Evolutionary conservation across 2,329 filamentous ascomycete genomes (phyloP), one percentile per base, ranked within the genome.

Genomic region (Claviceps sp.): DNA sequence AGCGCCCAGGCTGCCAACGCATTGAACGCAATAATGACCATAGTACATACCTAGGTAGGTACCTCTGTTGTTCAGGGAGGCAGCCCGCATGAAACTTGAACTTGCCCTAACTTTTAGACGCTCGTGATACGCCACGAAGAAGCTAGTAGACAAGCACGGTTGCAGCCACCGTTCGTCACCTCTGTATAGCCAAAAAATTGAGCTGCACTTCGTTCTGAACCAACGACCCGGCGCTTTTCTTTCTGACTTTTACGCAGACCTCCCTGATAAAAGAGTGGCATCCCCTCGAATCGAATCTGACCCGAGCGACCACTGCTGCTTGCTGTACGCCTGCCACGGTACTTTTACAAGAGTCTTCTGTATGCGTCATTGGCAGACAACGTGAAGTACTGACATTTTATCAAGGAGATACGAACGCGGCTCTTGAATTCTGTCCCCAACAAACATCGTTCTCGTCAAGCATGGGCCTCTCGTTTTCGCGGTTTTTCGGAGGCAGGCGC

Each of bases 401-500:
- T 5, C 34, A 30, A 17, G 6, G 14, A 24, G 39, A 8, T n/a
- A 44, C 13, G 24, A 16, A n/a, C n/a, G 42, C 7, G 11, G 30
- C 30, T 46, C 8, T 40, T 39, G 34, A 14, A 30, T 3, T 8
- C 42, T 26, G 30, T 19, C 16, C 14, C 8, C 7, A 45, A 14
- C 8, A 22, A 43, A 44, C 2, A 38, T 40, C 8, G 41, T 39
- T 17, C 26, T 30, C 41, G 30, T 37, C 40, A 46, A 62, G 5
- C 40, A 77, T 76, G 73, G 71, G 69, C 53, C 62, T 77, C 52
- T 73, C 72, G 62, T 76, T 70, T 59, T 64, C 64, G 51, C 76
- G 73, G 58, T 61, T 63, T 48, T 50, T 77, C 56, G 75, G 75
- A 56, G 68, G 70, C 50, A 69, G 70, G 38, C 73, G 73, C 58